phyloP scores from a whole-genome alignment of 495 filamentous ascomycete species.

The Lentithecium fluviatile region DNA sequence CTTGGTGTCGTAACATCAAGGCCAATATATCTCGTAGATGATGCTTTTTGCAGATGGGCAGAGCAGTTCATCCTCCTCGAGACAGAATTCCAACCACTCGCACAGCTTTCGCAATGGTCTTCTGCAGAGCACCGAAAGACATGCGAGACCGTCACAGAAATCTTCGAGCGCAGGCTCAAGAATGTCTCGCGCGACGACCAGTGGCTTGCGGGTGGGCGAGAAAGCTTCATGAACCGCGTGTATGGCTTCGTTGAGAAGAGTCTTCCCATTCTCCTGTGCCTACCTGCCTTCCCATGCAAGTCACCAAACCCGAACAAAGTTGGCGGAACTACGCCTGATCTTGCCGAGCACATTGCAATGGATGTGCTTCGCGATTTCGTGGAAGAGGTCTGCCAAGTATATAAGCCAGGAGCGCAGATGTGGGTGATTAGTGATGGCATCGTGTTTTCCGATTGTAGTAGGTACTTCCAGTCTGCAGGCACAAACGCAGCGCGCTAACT shows the following conservation, averaged over 20 bases:
- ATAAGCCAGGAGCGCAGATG: conserved; percentile 47
- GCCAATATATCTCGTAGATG: conserved; percentile 5
- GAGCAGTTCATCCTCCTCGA: conserved; percentile 10
- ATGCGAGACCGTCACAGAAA: neutral
- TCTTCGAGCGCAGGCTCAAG: conserved; percentile 8
- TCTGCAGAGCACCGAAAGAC: neutral
- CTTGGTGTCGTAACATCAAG: neutral
- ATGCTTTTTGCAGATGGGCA: conserved; percentile 3
- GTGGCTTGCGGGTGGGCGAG: conserved; percentile 3
- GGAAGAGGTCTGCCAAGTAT: conserved; percentile 46
- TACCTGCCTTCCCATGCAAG: conserved; percentile 53
- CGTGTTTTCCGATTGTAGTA: conserved; percentile 49
- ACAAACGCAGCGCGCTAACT: conserved; percentile 44
- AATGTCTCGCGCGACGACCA: conserved; percentile 6
- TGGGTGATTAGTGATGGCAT: conserved; percentile 52
- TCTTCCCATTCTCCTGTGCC: conserved; percentile 38
- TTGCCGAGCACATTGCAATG: conserved; percentile 50
- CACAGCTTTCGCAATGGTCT: neutral
- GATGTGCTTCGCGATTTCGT: conserved; percentile 47
- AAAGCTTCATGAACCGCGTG: conserved; percentile 5
- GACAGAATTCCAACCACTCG: conserved; percentile 3
- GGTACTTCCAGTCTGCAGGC: conserved; percentile 43
- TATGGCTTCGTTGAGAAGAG: conserved; percentile 10
- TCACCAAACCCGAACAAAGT: conserved; percentile 50
- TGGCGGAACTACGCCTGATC: conserved; percentile 47